phyloP scores from a whole-genome alignment of 108 stramenopile genomes.

The Aurantiochytrium sp. region DNA sequence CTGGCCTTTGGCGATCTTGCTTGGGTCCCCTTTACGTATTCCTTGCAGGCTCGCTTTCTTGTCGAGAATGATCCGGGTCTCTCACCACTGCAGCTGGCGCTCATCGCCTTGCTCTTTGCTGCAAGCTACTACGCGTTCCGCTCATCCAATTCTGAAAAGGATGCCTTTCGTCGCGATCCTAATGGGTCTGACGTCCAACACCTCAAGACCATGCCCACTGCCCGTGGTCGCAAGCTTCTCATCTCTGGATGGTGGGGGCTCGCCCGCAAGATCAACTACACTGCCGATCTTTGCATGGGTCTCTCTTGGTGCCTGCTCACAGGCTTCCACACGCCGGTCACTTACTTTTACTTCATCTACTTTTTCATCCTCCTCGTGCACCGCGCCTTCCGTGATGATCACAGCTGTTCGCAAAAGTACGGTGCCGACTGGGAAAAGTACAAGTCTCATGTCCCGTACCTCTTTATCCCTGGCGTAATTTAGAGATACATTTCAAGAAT shows the following conservation, averaged over 20 bases:
- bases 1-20: slow-evolving; percentile 90
- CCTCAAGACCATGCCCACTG: slow-evolving; percentile 34
- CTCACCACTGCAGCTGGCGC: slow-evolving; percentile 32
- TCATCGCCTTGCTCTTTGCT: slow-evolving; percentile 31
- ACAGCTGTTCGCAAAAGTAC: slow-evolving; percentile 83
- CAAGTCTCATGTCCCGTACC: slow-evolving; percentile 77
- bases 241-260: slow-evolving; percentile 95
- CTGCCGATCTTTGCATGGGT: slow-evolving; percentile 94
- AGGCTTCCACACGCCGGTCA: slow-evolving; percentile 69
- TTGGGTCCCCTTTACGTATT: slow-evolving; percentile 98
- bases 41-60: slow-evolving; percentile 78
- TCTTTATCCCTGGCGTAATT: slow-evolving; percentile 85
- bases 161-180: slow-evolving; percentile 82
- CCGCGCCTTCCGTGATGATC: slow-evolving; percentile 88
- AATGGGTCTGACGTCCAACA: slow-evolving; percentile 42
- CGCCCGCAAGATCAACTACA: slow-evolving; percentile 98
- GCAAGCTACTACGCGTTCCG: slow-evolving; percentile 81
- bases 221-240: slow-evolving; percentile 51
- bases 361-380: slow-evolving; percentile 87
- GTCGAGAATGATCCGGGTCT: slow-evolving; percentile 78
- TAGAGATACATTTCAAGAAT: slow-evolving; percentile 23
- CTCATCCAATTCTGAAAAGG: slow-evolving; percentile 86
- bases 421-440: slow-evolving; percentile 90
- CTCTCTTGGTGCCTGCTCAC: slow-evolving; percentile 89
- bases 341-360: slow-evolving; percentile 92